A percentile compares a stretch with the other conserved stretches of the same genome.
Conservation (phyloP, 345 rosid genomes). For the Populus pruinosa region DNA sequence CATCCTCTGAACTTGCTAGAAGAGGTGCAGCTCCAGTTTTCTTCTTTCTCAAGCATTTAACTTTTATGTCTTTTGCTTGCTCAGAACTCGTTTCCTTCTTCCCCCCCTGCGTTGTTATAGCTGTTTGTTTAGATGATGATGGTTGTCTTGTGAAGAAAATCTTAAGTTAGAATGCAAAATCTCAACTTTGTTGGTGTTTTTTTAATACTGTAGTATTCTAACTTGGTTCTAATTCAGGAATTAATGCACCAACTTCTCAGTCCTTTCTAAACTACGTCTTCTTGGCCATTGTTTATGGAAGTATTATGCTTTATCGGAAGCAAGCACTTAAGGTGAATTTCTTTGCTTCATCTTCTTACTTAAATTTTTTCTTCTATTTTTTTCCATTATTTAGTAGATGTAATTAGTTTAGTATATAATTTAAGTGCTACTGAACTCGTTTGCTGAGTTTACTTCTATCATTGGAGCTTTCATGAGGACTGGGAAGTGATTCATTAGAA, state of each 20-base stretch:
- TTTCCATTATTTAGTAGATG: not conserved
- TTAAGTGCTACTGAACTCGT: not conserved
- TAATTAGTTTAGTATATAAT: not conserved
- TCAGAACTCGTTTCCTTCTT: not conserved
- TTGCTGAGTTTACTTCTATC: not conserved
- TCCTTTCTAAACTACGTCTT: constrained; percentile 46
- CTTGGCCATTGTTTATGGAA: constrained; percentile 40
- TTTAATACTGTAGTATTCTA: not conserved
- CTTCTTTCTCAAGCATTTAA: not conserved
- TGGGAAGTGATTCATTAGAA: not conserved
- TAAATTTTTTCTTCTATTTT: not conserved
- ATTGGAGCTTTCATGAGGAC: not conserved
- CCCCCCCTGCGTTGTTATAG: not conserved
- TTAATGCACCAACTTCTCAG: constrained; percentile 51
- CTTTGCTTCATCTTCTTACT: not conserved
- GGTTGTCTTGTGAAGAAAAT: not conserved
- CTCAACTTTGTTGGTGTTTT: not conserved
- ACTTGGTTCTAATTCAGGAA: constrained; percentile 26
- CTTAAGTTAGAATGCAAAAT: not conserved
- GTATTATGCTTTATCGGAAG: constrained; percentile 33
- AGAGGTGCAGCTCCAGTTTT: constrained; percentile 39
- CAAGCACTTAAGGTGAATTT: constrained; percentile 36
- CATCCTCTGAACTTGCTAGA: constrained; percentile 60
- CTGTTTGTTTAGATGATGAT: not conserved
- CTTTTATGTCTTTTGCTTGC: not conserved